These are phyloP conservation scores for Cytospora piceae DNA, from an alignment of 2,329 filamentous ascomycete species.

Conservation along the genomic window DNA sequence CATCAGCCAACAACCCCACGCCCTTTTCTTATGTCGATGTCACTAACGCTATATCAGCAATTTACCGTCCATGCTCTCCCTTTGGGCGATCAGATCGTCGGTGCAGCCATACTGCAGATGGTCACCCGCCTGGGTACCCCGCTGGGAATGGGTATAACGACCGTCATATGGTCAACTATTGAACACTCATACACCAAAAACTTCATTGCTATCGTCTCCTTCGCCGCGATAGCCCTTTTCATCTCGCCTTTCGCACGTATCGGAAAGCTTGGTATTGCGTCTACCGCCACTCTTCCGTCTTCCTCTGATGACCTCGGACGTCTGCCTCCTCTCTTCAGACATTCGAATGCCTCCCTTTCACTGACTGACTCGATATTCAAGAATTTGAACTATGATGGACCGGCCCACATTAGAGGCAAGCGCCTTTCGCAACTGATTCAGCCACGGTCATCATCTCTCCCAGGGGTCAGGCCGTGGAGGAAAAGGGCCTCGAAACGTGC, in stretches of 20 bases:
- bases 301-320: neutral
- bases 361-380: neutral
- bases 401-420: neutral
- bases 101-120: conserved; percentile 3
- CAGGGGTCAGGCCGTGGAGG: neutral
- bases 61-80: neutral
- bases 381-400: neutral
- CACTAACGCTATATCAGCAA: conserved; percentile 13
- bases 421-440: conserved; percentile 9
- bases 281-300: conserved; percentile 1
- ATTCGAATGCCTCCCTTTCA: neutral
- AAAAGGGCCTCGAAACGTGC: neutral
- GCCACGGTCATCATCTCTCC: conserved; percentile 14
- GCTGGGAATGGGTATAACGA: conserved; percentile 11
- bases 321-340: neutral
- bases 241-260: conserved; percentile 5
- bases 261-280: conserved; percentile 9
- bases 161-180: conserved; percentile 13
- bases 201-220: conserved; percentile 2
- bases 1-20: neutral
- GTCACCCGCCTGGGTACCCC: conserved; percentile 11
- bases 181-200: conserved; percentile 2
- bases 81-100: neutral
- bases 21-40: neutral
- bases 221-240: conserved; percentile 2